Base-by-base conservation (phyloP, 305 asterid genomes). In the Ajuga reptans region DNA sequence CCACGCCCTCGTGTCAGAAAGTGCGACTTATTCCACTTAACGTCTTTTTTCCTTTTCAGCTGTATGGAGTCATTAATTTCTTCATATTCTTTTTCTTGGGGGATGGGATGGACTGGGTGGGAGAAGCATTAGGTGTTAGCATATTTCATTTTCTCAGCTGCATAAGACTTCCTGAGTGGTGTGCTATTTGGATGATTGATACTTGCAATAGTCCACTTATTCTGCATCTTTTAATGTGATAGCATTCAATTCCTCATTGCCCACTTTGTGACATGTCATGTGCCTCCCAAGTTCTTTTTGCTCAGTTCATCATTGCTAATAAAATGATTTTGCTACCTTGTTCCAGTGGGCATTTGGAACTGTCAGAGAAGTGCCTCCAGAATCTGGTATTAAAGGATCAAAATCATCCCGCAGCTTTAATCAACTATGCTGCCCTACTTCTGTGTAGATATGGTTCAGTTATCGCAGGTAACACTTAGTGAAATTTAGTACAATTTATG, bases 371-470 rank as follows among this genome's bases (percentile, higher is more conserved):
- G 84, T 89, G 90, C 80, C 87, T 87, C 77, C 97, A 88, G 65
- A 87, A 81, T 68, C 76, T 93, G 78, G 81, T 87, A 73, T 69
- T 93, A 74, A 89, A 88, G 82, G 98, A 90, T 81, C 97, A 87
- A 68, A 87, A 93, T 64, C 98, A 90, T 75, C 97, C 97, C 41
- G 86, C 94, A 6, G 91, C 98, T 64, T 84, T 92, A 75, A 80
- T 81, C 76, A 93, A 90, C 83, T 93, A 88, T 81, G 89, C 95
- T 61, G 89, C 97, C 77, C 69, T 86, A 69, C 92, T 88, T 71
- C 83, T 90, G 73, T 84, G 87, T 75, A 88, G 79, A 84, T 74
- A 81, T 84, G 98, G 98, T 72, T 81, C 94, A 37, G 83, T 83
- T 81, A 73, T 85, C 45, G 83, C 96, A 79, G 98, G 98, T 87